Evolutionary conservation across 225 moss, liverwort and hornwort genomes (phyloP).

Genomic region (Asterella californica): DNA sequence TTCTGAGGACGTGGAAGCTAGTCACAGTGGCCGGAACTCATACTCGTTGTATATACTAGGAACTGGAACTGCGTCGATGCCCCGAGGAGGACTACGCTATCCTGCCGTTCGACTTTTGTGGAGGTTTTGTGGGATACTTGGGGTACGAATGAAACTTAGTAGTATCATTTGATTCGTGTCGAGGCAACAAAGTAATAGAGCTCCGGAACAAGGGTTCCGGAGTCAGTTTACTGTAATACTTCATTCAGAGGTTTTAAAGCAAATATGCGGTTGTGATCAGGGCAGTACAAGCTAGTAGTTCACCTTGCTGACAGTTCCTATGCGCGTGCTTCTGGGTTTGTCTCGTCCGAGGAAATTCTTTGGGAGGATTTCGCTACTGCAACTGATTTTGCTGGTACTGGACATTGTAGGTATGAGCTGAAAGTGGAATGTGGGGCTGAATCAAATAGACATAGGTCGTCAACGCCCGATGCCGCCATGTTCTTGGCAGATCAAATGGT

Average conservation of each 20-base stretch:
- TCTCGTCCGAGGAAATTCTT: no score
- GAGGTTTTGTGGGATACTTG: constrained; percentile 96
- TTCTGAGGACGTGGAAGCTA: not conserved
- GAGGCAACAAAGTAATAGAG: not conserved
- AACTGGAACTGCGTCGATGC: constrained; percentile 71
- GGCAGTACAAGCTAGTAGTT: not conserved
- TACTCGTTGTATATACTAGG: constrained; percentile 36
- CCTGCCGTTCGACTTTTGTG: constrained; percentile 98
- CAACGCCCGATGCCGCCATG: constrained; percentile 85
- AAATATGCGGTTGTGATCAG: not conserved
- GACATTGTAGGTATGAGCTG: constrained; percentile 75
- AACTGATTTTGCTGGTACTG: not conserved
- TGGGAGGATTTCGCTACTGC: not conserved
- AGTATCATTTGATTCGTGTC: not conserved
- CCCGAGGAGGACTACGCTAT: constrained; percentile 68
- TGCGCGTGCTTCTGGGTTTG: not conserved
- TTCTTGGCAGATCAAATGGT: constrained; percentile 87
- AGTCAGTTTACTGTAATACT: no score
- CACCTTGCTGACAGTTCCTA: not conserved
- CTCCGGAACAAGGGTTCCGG: not conserved
- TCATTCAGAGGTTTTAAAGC: not conserved
- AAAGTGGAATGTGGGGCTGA: constrained; percentile 92
- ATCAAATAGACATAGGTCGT: constrained; percentile 70
- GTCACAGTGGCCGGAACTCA: not conserved
- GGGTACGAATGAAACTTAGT: constrained; percentile 48